These are phyloP conservation scores for Pseudoneurospora amorphoporcata DNA, from an alignment of 495 filamentous ascomycete genomes.

Conservation along the genomic window DNA sequence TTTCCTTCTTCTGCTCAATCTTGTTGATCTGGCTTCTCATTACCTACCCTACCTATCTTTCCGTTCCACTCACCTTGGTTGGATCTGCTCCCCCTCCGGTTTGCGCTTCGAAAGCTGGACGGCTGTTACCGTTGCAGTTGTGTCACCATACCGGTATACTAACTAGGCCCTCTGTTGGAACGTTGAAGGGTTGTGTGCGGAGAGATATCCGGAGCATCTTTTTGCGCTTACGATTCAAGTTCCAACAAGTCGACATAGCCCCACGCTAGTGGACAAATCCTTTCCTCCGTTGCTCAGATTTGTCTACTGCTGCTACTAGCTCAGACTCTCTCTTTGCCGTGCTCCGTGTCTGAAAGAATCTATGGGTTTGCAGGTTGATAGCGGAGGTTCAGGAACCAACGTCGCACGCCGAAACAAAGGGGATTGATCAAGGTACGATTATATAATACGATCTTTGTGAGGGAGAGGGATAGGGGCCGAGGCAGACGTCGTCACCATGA, in stretches of 20 bases:
- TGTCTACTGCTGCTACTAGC: not conserved
- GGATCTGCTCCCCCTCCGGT: not conserved
- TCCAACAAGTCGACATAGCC: not conserved
- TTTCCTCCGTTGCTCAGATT: not conserved
- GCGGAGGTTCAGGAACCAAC: not conserved
- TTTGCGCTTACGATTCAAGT: not conserved
- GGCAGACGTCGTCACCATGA: conserved; percentile 23
- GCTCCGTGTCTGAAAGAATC: not conserved
- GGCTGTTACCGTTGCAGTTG: not conserved
- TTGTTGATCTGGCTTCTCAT: not conserved
- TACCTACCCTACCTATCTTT: not conserved
- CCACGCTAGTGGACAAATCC: not conserved
- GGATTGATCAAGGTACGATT: not conserved
- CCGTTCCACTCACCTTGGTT: not conserved
- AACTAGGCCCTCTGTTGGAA: not conserved
- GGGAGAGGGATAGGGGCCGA: conserved; percentile 7
- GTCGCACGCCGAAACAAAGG: not conserved
- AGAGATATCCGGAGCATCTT: not conserved
- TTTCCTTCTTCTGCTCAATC: not conserved
- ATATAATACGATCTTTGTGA: not conserved
- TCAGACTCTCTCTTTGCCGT: not conserved
- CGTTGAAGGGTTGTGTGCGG: not conserved
- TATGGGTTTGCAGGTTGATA: not conserved
- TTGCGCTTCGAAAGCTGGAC: not conserved
- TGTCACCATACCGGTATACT: not conserved